Conservation (phyloP, 768 basidiomycete species). For the Russula griseocarnosa region DNA sequence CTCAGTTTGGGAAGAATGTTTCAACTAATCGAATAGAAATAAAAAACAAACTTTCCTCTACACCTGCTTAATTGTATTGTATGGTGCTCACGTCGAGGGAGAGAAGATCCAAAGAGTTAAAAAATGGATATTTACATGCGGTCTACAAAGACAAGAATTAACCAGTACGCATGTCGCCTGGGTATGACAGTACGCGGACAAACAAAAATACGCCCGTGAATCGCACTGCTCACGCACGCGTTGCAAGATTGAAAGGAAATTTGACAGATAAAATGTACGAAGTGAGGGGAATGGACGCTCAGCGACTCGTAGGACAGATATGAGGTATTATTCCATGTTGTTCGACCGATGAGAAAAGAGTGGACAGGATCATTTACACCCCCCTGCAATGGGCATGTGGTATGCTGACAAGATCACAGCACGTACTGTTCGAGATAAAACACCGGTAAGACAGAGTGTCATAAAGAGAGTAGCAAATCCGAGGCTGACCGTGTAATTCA, state of each 20-base stretch:
- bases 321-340: conserved; percentile 2
- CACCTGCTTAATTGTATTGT: background rate
- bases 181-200: conserved; percentile 15
- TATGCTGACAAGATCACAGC: conserved; percentile 3
- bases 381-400: conserved; percentile 16
- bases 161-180: conserved; percentile 9
- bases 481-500: conserved; percentile 11
- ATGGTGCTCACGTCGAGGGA: background rate
- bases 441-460: background rate
- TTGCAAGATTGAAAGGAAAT: conserved; percentile 12
- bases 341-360: conserved; percentile 15
- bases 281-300: conserved; percentile 12
- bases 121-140: conserved; percentile 10
- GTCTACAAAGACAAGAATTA: conserved; percentile 12
- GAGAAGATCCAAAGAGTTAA: background rate
- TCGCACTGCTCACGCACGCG: conserved; percentile 9
- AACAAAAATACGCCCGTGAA: background rate
- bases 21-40: background rate
- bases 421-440: background rate
- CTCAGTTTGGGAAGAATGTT: background rate
- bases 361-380: conserved; percentile 8
- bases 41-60: background rate
- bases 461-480: background rate
- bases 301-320: conserved; percentile 19
- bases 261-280: background rate